Conservation (phyloP, 345 rosid species). For the Eucalyptus microcorys region DNA sequence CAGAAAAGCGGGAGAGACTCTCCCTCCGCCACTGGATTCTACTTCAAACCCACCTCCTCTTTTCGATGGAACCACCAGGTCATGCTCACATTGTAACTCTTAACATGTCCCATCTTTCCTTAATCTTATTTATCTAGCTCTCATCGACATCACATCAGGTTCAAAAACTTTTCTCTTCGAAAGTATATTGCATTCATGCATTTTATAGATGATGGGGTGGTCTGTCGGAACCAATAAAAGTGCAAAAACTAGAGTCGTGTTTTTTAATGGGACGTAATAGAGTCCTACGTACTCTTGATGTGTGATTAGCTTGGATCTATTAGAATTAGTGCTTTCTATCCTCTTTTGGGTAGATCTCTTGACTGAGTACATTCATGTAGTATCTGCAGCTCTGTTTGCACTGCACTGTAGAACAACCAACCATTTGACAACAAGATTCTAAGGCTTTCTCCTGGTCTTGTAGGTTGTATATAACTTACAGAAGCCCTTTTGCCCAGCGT, state of each 20-base stretch:
- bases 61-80: constrained; percentile 74
- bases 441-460: not conserved
- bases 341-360: not conserved
- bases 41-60: constrained; percentile 56
- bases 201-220: not conserved
- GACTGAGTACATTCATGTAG: not conserved
- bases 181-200: not conserved
- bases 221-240: not conserved
- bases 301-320: not conserved
- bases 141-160: not conserved
- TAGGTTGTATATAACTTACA: constrained; percentile 53
- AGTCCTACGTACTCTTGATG: not conserved
- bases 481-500: constrained; percentile 78
- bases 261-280: not conserved
- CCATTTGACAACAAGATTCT: not conserved
- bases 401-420: not conserved
- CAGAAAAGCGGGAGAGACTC: constrained; percentile 14
- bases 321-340: not conserved
- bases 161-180: not conserved
- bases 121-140: not conserved
- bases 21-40: constrained; percentile 39
- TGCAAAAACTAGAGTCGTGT: not conserved
- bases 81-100: not conserved
- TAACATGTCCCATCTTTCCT: not conserved
- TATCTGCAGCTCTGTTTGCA: not conserved